Conservation (phyloP, 441 rosid genomes). For the Adansonia rubrostipa region DNA sequence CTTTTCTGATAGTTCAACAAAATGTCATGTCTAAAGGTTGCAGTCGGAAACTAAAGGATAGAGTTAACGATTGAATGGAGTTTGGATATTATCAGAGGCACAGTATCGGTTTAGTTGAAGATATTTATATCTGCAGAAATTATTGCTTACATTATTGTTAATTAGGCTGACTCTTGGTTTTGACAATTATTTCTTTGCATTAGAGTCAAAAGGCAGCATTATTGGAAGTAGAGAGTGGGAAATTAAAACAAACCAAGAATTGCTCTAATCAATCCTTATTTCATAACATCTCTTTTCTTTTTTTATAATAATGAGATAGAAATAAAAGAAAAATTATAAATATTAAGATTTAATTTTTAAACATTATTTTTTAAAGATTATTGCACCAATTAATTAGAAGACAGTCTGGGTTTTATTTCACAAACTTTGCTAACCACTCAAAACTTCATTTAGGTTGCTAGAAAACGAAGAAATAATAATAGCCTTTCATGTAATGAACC, state of each 20-base stretch:
- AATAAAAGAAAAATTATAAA: no score
- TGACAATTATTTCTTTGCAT: slow-evolving; percentile 10
- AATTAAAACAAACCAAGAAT: not conserved
- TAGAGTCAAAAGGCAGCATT: slow-evolving; percentile 33
- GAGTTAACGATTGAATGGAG: not conserved
- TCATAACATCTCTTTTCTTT: no score
- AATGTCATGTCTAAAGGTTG: slow-evolving; percentile 7
- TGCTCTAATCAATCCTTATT: slow-evolving; percentile 21
- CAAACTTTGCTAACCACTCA: slow-evolving; percentile 30
- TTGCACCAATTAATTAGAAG: no score
- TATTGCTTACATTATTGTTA: not conserved
- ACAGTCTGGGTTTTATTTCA: not conserved
- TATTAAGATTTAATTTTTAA: no score
- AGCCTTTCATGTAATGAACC: slow-evolving; percentile 3
- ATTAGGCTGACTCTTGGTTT: not conserved
- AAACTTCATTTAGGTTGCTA: slow-evolving; percentile 15
- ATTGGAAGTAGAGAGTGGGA: slow-evolving; percentile 22
- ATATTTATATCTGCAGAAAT: not conserved
- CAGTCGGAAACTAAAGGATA: not conserved
- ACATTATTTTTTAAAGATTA: no score
- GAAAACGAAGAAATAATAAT: not conserved
- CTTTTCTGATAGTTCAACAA: not conserved
- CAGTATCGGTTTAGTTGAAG: not conserved
- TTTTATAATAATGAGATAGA: no score
- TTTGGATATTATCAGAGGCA: not conserved